Evolutionary conservation across 352 stramenopile species (phyloP), one percentile per base, ranked within the genome.

Genomic region (Globisporangium parvum): DNA sequence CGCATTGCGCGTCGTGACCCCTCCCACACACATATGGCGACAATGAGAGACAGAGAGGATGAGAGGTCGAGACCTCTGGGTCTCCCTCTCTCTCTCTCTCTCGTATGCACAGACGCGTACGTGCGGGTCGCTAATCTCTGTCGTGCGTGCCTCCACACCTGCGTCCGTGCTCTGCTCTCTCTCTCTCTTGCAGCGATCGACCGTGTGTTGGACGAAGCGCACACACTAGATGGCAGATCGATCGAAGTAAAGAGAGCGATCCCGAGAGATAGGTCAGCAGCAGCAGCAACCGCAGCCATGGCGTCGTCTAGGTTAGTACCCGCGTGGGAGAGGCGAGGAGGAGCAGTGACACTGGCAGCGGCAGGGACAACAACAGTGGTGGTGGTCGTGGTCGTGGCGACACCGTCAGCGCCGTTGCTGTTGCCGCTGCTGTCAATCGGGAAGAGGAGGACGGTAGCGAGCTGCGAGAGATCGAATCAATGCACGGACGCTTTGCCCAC

Each of bases 211-310:
- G 80, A 86, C 31, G 77, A 95, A 63, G 77, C 85, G 57, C 91
- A 97, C 68, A 90, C 70, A 49, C 80, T 97, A 57, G 90, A 97
- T 59, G 91, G 90, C 15, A 75, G 91, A 24, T 82, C 87, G 28
- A 87, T 97, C 33, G 91, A 97, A 73, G 90, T 97, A 45, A 97
- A 97, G 73, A 72, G 84, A 53, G 91, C 91, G 33, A 91, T 97
- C 57, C 88, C 79, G 53, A 82, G 89, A 64, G 86, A 93, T 80
- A 88, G 76, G 60, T 80, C 85, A 42, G 73, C 75, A n/a, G 1
- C 47, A 17, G 20, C 21, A 37, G 31, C 31, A 41, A 3, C 37
- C 6, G 42, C 21, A 33, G 23, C 17, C 23, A 33, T 31, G 20
- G 64, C 60, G 44, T 71, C 69, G 37, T 65, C 79, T 79, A 91